These are phyloP conservation scores for Taiozyma sp. DNA, from an alignment of 1,139 yeast genomes.

Conservation along the genomic window DNA sequence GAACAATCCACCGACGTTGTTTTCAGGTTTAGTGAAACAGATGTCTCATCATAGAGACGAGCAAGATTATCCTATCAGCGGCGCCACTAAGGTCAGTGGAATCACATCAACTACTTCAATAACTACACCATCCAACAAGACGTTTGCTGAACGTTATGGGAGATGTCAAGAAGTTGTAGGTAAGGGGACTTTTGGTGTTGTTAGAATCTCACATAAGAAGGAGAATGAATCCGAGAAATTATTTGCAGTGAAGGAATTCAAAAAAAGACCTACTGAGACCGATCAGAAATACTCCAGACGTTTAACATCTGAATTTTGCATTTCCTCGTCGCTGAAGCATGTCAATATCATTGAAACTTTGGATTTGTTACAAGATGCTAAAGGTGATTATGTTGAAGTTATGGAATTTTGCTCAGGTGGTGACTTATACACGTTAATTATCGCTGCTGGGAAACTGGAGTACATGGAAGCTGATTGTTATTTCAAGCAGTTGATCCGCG, in stretches of 20 bases:
- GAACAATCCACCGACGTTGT: constrained; percentile 67
- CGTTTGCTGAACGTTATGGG: constrained; percentile 68
- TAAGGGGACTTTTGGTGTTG: constrained; percentile 82
- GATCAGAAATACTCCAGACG: constrained; percentile 60
- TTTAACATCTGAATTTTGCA: constrained; percentile 79
- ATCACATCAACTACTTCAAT: constrained; percentile 1
- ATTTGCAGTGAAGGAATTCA: constrained; percentile 82
- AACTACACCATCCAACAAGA: constrained; percentile 12
- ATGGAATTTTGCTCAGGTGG: constrained; percentile 98
- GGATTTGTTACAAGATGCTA: constrained; percentile 83
- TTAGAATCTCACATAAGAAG: constrained; percentile 60
- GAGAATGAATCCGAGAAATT: constrained; percentile 29
- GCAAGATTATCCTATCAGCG: constrained; percentile 32
- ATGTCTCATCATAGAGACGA: constrained; percentile 38
- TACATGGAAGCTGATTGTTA: constrained; percentile 91
- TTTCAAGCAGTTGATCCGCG: constrained; percentile 85
- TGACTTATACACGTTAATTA: constrained; percentile 79
- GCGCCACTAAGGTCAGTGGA: constrained; percentile 25
- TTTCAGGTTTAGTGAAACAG: constrained; percentile 75
- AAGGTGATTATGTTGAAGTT: constrained; percentile 92
- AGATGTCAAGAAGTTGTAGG: constrained; percentile 77
- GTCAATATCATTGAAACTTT: constrained; percentile 78
- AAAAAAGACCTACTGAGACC: constrained; percentile 49
- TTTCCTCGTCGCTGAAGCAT: constrained; percentile 75
- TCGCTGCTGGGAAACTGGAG: constrained; percentile 79